Conservation (phyloP, 495 filamentous ascomycete species). For the Pyronema domesticum region DNA sequence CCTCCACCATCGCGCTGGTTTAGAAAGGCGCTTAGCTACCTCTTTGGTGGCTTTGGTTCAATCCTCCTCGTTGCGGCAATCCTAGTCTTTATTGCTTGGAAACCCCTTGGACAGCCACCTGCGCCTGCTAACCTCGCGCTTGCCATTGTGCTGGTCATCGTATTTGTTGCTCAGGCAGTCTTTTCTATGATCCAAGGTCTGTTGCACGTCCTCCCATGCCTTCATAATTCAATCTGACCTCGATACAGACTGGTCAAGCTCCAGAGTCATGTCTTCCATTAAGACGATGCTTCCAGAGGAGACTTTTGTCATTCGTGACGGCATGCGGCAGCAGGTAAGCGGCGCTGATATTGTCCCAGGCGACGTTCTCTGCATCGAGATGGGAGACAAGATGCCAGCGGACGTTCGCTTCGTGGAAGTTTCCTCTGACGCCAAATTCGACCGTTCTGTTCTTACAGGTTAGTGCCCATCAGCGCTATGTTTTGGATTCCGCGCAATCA, state of each 20-base stretch:
- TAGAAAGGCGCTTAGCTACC: conserved; percentile 43
- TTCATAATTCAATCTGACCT: conserved; percentile 35
- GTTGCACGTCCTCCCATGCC: too few species aligned
- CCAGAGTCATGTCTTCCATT: conserved; percentile 47
- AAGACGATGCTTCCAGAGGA: conserved; percentile 50
- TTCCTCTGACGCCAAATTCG: conserved; percentile 50
- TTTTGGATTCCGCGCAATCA: too few species aligned
- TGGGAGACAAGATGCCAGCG: conserved; percentile 51
- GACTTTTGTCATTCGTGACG: conserved; percentile 44
- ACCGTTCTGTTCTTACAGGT: conserved; percentile 54
- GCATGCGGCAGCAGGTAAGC: conserved; percentile 30
- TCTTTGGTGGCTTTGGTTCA: conserved; percentile 54
- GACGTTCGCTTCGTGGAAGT: conserved; percentile 48
- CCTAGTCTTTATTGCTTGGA: conserved; percentile 51
- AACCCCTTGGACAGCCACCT: conserved; percentile 50
- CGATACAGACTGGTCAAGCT: conserved; percentile 46
- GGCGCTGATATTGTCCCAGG: conserved; percentile 48
- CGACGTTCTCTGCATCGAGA: conserved; percentile 43
- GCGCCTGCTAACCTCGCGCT: conserved; percentile 45
- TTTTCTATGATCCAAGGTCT: too few species aligned
- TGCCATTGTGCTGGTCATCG: conserved; percentile 44
- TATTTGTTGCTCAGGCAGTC: conserved; percentile 50
- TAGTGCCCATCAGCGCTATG: too few species aligned
- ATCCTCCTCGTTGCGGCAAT: conserved; percentile 44
- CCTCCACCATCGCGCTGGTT: conserved; percentile 39